Conservation (phyloP, 441 rosid genomes). For the Euphorbia celastroides region DNA sequence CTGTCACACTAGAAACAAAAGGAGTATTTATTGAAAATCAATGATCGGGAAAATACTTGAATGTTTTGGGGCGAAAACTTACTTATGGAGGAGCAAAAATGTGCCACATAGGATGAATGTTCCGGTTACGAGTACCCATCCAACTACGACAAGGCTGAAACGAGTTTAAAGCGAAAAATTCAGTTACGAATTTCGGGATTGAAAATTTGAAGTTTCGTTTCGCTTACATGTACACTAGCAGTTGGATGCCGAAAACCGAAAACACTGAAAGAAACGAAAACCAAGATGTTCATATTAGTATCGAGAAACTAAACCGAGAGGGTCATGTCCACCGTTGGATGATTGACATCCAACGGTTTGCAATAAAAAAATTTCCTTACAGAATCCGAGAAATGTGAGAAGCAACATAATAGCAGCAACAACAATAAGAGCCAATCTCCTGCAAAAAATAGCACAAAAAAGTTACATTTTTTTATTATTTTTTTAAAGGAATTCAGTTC, state of each 20-base stretch:
- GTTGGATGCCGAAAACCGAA: constrained; percentile 71
- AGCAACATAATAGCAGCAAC: constrained; percentile 73
- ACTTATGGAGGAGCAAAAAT: constrained; percentile 90
- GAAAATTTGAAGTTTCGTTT: background rate
- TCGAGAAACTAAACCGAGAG: too few relatives aligned
- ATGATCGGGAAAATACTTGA: background rate
- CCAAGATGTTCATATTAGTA: background rate
- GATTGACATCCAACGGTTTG: background rate
- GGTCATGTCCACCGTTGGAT: too few relatives aligned
- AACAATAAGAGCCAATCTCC: constrained; percentile 61
- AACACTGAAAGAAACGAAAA: constrained; percentile 39
- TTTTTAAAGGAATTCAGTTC: too few relatives aligned
- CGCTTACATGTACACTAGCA: constrained; percentile 79
- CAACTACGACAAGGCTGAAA: constrained; percentile 70
- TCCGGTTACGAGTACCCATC: constrained; percentile 87
- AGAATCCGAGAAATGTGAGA: constrained; percentile 64
- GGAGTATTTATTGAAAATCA: background rate
- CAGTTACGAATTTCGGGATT: background rate
- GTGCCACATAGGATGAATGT: constrained; percentile 81
- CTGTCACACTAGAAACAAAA: constrained; percentile 46
- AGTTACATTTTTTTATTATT: too few relatives aligned
- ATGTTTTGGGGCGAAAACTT: constrained; percentile 20
- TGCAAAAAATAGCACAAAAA: constrained; percentile 23
- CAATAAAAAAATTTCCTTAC: constrained; percentile 36
- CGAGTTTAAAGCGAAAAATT: constrained; percentile 4